Percentiles rank a stretch among this genome's conserved stretches.
Evolutionary conservation across 768 basidiomycete genomes (phyloP).

Genomic region (Tephrocybe sp.): DNA sequence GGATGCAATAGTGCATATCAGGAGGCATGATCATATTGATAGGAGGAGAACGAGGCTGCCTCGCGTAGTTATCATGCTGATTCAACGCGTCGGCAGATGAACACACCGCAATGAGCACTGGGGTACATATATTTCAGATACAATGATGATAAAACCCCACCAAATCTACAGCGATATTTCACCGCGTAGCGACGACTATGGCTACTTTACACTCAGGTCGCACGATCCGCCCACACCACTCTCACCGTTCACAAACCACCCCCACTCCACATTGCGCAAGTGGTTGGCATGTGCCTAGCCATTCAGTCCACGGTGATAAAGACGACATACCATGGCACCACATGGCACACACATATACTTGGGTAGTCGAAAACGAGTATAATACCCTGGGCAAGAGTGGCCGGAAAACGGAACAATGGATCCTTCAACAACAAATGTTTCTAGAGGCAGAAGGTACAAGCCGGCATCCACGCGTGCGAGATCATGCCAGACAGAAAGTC

Average conservation of each 20-base stretch:
- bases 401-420: constrained; percentile 64
- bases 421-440: constrained; percentile 56
- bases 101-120: constrained; percentile 13
- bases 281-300: constrained; percentile 5
- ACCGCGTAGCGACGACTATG: constrained; percentile 4
- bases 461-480: constrained; percentile 10
- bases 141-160: constrained; percentile 6
- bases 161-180: background rate
- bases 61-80: constrained; percentile 37
- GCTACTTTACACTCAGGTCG: constrained; percentile 8
- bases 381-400: constrained; percentile 41
- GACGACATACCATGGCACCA: constrained; percentile 37
- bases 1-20: background rate
- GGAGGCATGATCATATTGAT: constrained; percentile 6
- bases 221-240: constrained; percentile 3
- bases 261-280: constrained; percentile 4
- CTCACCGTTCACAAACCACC: constrained; percentile 7
- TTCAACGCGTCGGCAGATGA: constrained; percentile 23
- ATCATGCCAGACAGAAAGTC: constrained; percentile 31
- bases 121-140: constrained; percentile 14
- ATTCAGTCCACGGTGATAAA: constrained; percentile 11
- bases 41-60: constrained; percentile 9
- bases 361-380: constrained; percentile 56
- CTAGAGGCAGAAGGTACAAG: constrained; percentile 22
- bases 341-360: constrained; percentile 44